phyloP scores from a whole-genome alignment of 345 rosid genomes.

The Capsella bursapastoris region DNA sequence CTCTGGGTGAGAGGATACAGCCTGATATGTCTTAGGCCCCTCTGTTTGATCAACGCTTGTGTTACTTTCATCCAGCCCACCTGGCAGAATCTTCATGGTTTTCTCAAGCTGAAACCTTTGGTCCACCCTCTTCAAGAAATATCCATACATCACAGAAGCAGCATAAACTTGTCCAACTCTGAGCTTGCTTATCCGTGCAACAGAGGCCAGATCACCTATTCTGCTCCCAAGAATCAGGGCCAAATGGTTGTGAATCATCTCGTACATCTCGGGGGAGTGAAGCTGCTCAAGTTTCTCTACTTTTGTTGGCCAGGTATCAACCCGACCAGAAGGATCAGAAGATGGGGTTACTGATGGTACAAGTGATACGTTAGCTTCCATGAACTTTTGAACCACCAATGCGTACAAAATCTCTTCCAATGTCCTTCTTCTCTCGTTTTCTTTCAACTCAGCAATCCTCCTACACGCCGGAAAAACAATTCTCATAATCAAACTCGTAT shows the following conservation, averaged over 20 bases:
- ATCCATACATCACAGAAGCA: slow-evolving; percentile 97
- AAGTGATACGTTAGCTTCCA: slow-evolving; percentile 86
- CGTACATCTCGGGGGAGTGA: slow-evolving; percentile 88
- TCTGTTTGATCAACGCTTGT: slow-evolving; percentile 37
- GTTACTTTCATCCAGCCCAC: slow-evolving; percentile 46
- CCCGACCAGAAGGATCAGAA: slow-evolving; percentile 61
- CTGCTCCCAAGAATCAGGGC: slow-evolving; percentile 79
- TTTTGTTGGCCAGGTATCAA: slow-evolving; percentile 72
- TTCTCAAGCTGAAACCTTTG: slow-evolving; percentile 98
- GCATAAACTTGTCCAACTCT: slow-evolving; percentile 99
- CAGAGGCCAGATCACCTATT: slow-evolving; percentile 56
- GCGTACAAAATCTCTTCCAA: slow-evolving; percentile 91
- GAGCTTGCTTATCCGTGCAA: slow-evolving; percentile 83
- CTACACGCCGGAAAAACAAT: slow-evolving; percentile 45
- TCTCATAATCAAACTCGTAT: slow-evolving; percentile 4
- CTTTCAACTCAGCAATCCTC: slow-evolving; percentile 97
- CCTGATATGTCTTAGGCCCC: slow-evolving; percentile 41
- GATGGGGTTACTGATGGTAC: slow-evolving; percentile 64
- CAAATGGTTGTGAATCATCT: slow-evolving; percentile 96
- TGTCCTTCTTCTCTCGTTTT: slow-evolving; percentile 75
- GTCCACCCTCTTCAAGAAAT: slow-evolving; percentile 91
- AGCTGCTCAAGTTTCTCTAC: slow-evolving; percentile 70
- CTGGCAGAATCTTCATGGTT: slow-evolving; percentile 83
- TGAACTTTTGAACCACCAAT: slow-evolving; percentile 87
- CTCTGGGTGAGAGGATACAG: slow-evolving; percentile 66